Percentiles rank a stretch among this genome's conserved stretches.
Evolutionary conservation across 768 basidiomycete genomes (phyloP).

Genomic region (Boletus subparvulus): DNA sequence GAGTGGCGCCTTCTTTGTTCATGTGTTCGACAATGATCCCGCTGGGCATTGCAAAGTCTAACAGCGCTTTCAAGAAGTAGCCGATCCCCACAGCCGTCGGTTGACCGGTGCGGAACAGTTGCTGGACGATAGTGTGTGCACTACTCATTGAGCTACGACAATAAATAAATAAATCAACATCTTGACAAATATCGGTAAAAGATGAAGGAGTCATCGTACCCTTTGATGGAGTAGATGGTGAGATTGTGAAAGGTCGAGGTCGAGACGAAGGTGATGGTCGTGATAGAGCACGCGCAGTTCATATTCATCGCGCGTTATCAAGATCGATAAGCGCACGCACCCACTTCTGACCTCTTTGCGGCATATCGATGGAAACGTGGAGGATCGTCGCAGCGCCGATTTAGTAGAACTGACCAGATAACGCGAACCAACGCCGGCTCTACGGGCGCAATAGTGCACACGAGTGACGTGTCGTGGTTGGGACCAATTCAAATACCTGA

Average conservation of each 20-base stretch:
- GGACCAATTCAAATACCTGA: not conserved
- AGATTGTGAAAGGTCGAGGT: constrained; percentile 33
- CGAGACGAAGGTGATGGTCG: constrained; percentile 57
- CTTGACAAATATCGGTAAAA: too few relatives aligned
- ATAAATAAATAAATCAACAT: not conserved
- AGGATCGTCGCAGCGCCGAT: constrained; percentile 29
- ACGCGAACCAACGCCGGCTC: not conserved
- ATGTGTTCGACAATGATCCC: constrained; percentile 4
- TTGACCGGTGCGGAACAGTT: not conserved
- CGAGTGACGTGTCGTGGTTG: too few relatives aligned
- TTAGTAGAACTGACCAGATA: not conserved
- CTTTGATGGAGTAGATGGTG: too few relatives aligned
- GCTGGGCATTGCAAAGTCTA: constrained; percentile 3
- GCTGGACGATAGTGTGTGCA: constrained; percentile 2
- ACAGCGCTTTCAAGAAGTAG: constrained; percentile 53
- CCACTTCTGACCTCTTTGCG: constrained; percentile 16
- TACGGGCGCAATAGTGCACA: not conserved
- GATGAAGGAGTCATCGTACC: too few relatives aligned
- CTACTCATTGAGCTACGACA: constrained; percentile 8
- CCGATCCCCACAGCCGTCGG: constrained; percentile 36
- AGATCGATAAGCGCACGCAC: too few relatives aligned
- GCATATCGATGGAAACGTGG: constrained; percentile 39
- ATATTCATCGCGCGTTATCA: not conserved
- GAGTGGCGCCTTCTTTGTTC: not conserved
- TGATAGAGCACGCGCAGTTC: constrained; percentile 21